Evolutionary conservation across 495 filamentous ascomycete genomes (phyloP), one percentile per base, ranked within the genome.

Genomic region (Penicillium chermesinum): DNA sequence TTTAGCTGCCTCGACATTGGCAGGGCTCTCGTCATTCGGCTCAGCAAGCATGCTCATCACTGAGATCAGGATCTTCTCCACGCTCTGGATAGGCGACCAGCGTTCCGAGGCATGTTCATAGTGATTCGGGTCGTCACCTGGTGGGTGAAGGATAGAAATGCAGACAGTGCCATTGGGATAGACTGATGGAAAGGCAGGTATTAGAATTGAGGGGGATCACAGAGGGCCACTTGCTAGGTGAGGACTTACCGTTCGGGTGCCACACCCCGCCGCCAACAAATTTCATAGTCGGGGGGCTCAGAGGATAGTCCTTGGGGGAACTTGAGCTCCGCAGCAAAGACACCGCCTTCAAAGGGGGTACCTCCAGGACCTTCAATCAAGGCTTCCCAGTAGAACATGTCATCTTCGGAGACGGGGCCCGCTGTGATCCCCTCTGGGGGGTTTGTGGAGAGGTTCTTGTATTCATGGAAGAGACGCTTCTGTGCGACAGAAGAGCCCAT

Each of bases 31-130:
- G 62, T 97, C 94, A 66, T 99, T 99, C 53, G 93, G 93, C 72
- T 96, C 93, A 2, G 91, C 90, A 46, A 99, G 76, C 93, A 99
- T 97, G 62, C 89, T 95, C 89, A 99, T 99, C 38, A 99, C 93
- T 1, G 81, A 86, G 44, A 97, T 90, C 51, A 99, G 71, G 46
- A 99, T 99, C 80, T 96, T 97, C 77, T 97, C 94, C 54, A 96
- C 90, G 48, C 84, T 89, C 71, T 97, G 93, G 37, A 99, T 96
- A 35, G 93, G 93, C 35, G 82, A 86, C 93, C 93, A 99, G 40
- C 93, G 79, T 74, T 99, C 93, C 15, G 82, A 86, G 17, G 94
- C 94, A 56, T 91, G 87, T 70, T 99, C 93, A 74, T 99, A 99
- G 67, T 97, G 94, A 67, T 95, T 95, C 52, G 93, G 91, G 69